Evolutionary conservation across 2,329 filamentous ascomycete species (phyloP), one percentile per base, ranked within the genome.

Genomic region (Sclerotinia minor): DNA sequence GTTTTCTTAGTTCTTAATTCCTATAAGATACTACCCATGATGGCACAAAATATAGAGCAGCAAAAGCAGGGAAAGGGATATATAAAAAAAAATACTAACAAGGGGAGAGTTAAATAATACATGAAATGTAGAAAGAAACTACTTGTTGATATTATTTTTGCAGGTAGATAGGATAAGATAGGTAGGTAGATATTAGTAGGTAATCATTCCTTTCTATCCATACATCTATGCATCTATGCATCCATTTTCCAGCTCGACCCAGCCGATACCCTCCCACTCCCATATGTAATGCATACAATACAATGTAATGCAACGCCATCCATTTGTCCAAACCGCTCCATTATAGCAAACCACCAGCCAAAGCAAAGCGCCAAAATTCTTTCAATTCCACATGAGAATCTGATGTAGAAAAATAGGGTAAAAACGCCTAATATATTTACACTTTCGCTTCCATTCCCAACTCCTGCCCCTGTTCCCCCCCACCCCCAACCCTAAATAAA

Each of bases 351-450:
- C 13, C 45, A 29, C 32, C 8, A 26, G 47, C 57, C 65, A 67
- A 26, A 63, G 38, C 65, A 67, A 26, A 63, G 38, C 26, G 15
- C 32, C 24, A 29, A 64, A 44, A 32, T 35, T 45, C 8, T 41
- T 35, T 58, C 15, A 19, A n/a, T 24, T 45, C 52, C 11, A 7
- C 19, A 15, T 24, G 2, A 15, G 11, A 53, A 50, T 8, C 8
- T 19, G 2, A 0, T 24, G 52, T 26, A 17, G 38, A 41, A 41
- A 41, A 41, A 5, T 17, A 41, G 5, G 5, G 41, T 17, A 41
- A 8, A 38, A 60, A 41, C 45, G 44, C 64, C n/a, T 15, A 19
- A 19, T 9, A 8, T 65, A n/a, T n/a, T n/a, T n/a, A 58, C 52
- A 65, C 11, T 41, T 41, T n/a, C 21, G 21, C 29, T 15, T 29